phyloP scores from a whole-genome alignment of 148 eudicot species.

The Vaccinium darrowii region DNA sequence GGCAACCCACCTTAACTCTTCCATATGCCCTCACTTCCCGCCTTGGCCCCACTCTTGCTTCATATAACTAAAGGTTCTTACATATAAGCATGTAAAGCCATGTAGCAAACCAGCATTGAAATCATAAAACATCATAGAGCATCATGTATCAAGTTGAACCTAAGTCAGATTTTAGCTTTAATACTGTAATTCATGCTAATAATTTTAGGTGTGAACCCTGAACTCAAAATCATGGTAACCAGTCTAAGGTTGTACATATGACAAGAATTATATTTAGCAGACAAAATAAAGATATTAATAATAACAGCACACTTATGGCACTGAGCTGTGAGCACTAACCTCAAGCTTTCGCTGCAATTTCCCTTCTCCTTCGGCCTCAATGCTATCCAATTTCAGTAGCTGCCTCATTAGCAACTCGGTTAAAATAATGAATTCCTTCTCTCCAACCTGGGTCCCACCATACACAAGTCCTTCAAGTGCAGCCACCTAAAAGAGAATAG shows the following conservation, averaged over 20 bases:
- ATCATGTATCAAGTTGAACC: background rate
- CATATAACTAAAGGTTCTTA: background rate
- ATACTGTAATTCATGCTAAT: background rate
- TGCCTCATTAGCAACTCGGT: conserved; percentile 86
- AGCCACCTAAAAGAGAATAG: conserved; percentile 46
- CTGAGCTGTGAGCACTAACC: conserved; percentile 39
- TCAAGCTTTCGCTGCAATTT: conserved; percentile 63
- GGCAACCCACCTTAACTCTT: background rate
- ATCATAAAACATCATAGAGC: background rate
- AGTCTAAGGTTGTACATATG: background rate
- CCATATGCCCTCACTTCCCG: background rate
- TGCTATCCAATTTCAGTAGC: conserved; percentile 71
- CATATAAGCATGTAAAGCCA: background rate
- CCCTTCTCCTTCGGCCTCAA: conserved; percentile 87
- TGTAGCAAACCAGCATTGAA: background rate
- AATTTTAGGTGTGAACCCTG: background rate
- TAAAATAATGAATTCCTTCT: conserved; percentile 53
- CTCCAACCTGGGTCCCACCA: conserved; percentile 62
- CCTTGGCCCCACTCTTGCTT: background rate
- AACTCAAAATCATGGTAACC: background rate
- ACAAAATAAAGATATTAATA: background rate
- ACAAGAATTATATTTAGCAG: background rate
- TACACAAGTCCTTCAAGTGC: conserved; percentile 52
- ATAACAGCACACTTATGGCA: background rate
- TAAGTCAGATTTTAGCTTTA: background rate